Conservation (phyloP, 1,284 basidiomycete genomes). For the Apiotrichum laibachii region DNA sequence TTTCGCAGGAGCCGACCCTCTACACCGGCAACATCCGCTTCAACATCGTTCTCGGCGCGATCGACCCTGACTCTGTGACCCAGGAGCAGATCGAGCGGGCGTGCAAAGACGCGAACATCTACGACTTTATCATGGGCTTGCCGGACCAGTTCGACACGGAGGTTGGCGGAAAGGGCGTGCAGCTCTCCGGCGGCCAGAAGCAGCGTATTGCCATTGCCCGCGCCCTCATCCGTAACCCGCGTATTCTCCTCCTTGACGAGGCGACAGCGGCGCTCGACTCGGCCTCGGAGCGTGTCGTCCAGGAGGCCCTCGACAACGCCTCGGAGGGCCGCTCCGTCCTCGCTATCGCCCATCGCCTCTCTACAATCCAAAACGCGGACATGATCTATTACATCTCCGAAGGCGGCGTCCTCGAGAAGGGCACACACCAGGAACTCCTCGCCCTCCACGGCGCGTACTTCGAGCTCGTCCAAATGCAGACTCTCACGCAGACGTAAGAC, state of each 20-base stretch:
- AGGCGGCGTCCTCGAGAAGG: conserved; percentile 77
- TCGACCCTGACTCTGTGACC: conserved; percentile 79
- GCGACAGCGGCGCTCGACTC: conserved; percentile 93
- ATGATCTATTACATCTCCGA: conserved; percentile 92
- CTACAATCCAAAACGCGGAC: conserved; percentile 91
- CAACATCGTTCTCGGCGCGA: conserved; percentile 84
- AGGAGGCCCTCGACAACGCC: conserved; percentile 86
- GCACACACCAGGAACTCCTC: conserved; percentile 82
- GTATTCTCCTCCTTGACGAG: conserved; percentile 84
- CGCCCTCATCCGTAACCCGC: conserved; percentile 88
- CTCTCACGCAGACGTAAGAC: conserved; percentile 37
- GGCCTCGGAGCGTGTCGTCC: conserved; percentile 89
- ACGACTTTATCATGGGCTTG: conserved; percentile 79
- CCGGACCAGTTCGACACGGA: conserved; percentile 89
- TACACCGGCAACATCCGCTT: conserved; percentile 85
- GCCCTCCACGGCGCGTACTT: conserved; percentile 72
- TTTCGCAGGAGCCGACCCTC: conserved; percentile 90
- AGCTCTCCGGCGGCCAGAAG: conserved; percentile 67
- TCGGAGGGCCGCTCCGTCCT: conserved; percentile 85
- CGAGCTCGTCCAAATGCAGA: conserved; percentile 83
- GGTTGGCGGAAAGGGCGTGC: conserved; percentile 90
- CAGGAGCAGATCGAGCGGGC: conserved; percentile 81
- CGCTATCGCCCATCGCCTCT: conserved; percentile 87
- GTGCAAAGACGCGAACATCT: conserved; percentile 81
- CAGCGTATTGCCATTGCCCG: conserved; percentile 96